Percentiles rank a stretch among this genome's conserved stretches.
Conservation (phyloP, 2,329 filamentous ascomycete genomes). For the Pseudogymnoascus sp. region DNA sequence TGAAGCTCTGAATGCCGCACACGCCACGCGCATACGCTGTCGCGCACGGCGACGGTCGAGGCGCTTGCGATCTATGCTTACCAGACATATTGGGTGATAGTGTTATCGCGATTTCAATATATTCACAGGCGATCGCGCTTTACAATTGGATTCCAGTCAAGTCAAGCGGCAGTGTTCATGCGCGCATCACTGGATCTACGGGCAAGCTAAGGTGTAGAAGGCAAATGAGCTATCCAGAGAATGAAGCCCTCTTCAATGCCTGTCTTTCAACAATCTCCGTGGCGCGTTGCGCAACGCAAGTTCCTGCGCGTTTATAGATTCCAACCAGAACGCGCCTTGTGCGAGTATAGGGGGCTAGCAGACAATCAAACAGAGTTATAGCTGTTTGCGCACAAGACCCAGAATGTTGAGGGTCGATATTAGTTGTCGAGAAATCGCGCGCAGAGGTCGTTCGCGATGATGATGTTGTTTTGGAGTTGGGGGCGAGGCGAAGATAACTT, state of each 20-base stretch:
- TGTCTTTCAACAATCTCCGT: slow-evolving; percentile 7
- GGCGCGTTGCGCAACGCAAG: slow-evolving; percentile 6
- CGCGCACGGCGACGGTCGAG: neutral
- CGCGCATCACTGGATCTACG: slow-evolving; percentile 29
- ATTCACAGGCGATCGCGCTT: slow-evolving; percentile 22
- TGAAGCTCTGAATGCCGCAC: slow-evolving; percentile 3
- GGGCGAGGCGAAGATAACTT: slow-evolving; percentile 2
- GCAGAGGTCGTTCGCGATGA: neutral
- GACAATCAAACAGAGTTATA: slow-evolving; percentile 9
- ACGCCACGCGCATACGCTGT: slow-evolving; percentile 2
- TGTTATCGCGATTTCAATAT: slow-evolving; percentile 10
- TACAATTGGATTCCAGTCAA: slow-evolving; percentile 26
- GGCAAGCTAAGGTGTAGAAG: slow-evolving; percentile 25
- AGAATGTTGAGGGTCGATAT: neutral
- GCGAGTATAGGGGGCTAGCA: neutral
- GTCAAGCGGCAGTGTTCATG: slow-evolving; percentile 27
- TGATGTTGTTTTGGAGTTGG: slow-evolving; percentile 1
- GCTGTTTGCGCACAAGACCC: slow-evolving; percentile 2
- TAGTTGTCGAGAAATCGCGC: neutral
- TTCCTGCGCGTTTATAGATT: slow-evolving; percentile 2
- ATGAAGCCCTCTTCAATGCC: slow-evolving; percentile 11
- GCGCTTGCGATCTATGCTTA: slow-evolving; percentile 40
- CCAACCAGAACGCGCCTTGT: neutral
- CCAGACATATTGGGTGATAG: slow-evolving; percentile 46
- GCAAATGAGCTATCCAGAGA: slow-evolving; percentile 22